Conservation (phyloP, 2,329 filamentous ascomycete species). For the Aspergillus fumigatiaffinis region DNA sequence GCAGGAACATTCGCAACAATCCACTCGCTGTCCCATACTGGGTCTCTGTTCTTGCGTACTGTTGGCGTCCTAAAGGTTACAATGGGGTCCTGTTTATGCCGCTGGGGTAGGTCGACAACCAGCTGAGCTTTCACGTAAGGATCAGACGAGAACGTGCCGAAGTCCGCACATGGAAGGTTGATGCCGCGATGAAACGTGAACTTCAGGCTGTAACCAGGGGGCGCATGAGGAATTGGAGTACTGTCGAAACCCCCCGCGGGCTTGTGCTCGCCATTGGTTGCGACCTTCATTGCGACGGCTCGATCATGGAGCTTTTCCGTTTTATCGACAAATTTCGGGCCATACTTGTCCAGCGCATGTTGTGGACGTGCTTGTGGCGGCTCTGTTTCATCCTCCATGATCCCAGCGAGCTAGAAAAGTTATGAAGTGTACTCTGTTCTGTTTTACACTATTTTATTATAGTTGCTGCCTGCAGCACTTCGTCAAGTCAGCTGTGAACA, state of each 20-base stretch:
- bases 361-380: slow-evolving; percentile 17
- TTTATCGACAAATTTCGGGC: slow-evolving; percentile 37
- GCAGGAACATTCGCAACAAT: slow-evolving; percentile 80
- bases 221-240: slow-evolving; percentile 70
- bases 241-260: slow-evolving; percentile 76
- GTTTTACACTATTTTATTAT: not conserved
- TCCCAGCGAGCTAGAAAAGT: not conserved
- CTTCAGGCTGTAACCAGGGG: slow-evolving; percentile 76
- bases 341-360: slow-evolving; percentile 31
- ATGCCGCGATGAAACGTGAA: slow-evolving; percentile 78
- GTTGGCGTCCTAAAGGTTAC: slow-evolving; percentile 73
- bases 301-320: slow-evolving; percentile 38
- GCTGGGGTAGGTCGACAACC: slow-evolving; percentile 62
- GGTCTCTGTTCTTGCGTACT: slow-evolving; percentile 66
- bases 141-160: slow-evolving; percentile 73
- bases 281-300: slow-evolving; percentile 22
- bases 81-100: slow-evolving; percentile 82
- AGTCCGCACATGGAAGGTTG: slow-evolving; percentile 79
- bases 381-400: slow-evolving; percentile 11
- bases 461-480: slow-evolving; percentile 2
- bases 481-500: not conserved
- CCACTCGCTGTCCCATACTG: slow-evolving; percentile 82
- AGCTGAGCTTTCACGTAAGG: slow-evolving; percentile 79
- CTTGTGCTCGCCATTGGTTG: slow-evolving; percentile 18
- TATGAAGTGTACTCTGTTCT: not conserved